A percentile compares a stretch with the other conserved stretches of the same genome.
Conservation (phyloP, 2,329 filamentous ascomycete genomes). For the Fusarium begoniae region DNA sequence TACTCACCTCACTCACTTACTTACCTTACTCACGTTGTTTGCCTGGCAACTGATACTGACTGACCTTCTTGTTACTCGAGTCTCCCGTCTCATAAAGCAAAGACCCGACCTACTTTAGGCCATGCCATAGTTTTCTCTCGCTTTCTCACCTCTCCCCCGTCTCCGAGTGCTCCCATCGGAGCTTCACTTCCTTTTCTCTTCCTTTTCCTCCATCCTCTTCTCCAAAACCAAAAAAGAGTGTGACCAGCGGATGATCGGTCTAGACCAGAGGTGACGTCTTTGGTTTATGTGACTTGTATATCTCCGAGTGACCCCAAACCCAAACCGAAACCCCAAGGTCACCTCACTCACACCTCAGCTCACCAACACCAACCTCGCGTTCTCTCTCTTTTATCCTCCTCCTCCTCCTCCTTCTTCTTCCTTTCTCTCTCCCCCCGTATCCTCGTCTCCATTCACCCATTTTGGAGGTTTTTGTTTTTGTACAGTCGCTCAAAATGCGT, state of each 20-base stretch:
- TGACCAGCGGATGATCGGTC: constrained; percentile 21
- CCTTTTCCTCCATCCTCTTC: neutral
- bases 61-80: neutral
- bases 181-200: neutral
- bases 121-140: constrained; percentile 2
- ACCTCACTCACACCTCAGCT: constrained; percentile 40
- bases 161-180: neutral
- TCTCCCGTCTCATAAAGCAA: constrained; percentile 7
- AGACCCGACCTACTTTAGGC: neutral
- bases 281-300: constrained; percentile 24
- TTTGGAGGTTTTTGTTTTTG: constrained; percentile 7
- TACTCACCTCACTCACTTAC: neutral
- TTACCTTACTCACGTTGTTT: neutral
- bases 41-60: constrained; percentile 12
- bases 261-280: constrained; percentile 36
- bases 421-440: neutral
- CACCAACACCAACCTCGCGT: constrained; percentile 9
- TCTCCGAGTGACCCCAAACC: constrained; percentile 29
- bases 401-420: constrained; percentile 1
- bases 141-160: neutral
- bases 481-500: constrained; percentile 56
- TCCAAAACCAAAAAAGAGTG: neutral
- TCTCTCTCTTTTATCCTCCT: constrained; percentile 8
- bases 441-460: neutral
- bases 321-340: constrained; percentile 6